A percentile compares a stretch with the other conserved stretches of the same genome.
Conservation (phyloP, 805 yeast genomes). For the Ogataea glucozyma region DNA sequence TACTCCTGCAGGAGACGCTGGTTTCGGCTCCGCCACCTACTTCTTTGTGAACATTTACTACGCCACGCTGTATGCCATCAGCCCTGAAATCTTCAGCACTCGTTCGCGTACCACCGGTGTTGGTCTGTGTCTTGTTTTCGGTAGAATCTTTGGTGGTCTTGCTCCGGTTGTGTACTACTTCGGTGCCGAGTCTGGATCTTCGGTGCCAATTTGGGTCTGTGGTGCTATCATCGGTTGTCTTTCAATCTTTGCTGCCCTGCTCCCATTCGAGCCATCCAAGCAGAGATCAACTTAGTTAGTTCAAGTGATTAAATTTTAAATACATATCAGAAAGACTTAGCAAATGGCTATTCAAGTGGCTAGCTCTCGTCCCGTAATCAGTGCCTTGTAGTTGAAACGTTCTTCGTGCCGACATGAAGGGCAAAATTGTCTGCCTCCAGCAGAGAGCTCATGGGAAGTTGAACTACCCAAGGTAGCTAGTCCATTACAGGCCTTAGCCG, state of each 20-base stretch:
- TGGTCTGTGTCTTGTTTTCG: conserved; percentile 56
- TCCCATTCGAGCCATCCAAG: conserved; percentile 53
- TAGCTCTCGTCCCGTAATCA: too few species aligned
- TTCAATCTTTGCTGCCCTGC: conserved; percentile 43
- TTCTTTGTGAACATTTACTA: conserved; percentile 50
- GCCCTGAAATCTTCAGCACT: conserved; percentile 63
- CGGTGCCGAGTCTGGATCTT: conserved; percentile 46
- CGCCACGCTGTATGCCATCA: conserved; percentile 63
- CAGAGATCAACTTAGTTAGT: conserved; percentile 33
- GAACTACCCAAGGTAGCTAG: too few species aligned
- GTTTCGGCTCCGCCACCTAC: conserved; percentile 49
- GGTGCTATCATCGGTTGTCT: conserved; percentile 54
- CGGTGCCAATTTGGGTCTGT: conserved; percentile 63
- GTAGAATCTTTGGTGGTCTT: conserved; percentile 54
- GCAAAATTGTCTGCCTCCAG: too few species aligned
- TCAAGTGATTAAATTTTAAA: too few species aligned
- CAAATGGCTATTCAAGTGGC: too few species aligned
- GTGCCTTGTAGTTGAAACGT: too few species aligned
- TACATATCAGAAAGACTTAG: too few species aligned
- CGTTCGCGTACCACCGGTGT: conserved; percentile 58
- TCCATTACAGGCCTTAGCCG: too few species aligned
- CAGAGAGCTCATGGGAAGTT: too few species aligned
- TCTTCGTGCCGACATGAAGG: too few species aligned
- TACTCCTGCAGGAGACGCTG: conserved; percentile 55
- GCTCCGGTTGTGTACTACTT: conserved; percentile 59